Evolutionary conservation across 805 yeast species (phyloP).

Genomic region (Dipodascus albidus): DNA sequence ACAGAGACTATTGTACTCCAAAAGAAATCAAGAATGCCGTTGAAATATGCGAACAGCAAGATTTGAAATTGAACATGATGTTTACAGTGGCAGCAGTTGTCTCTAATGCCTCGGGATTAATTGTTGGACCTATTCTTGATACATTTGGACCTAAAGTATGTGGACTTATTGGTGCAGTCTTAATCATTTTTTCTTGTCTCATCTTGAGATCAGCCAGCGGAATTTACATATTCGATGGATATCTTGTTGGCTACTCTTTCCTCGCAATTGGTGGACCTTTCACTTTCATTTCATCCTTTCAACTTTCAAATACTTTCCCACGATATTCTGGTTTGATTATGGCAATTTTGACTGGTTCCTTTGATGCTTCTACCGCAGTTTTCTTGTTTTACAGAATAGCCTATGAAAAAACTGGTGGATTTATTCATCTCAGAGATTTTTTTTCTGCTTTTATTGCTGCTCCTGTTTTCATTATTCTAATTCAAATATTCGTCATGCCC

Average conservation of each 20-base stretch:
- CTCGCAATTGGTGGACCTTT: slow-evolving; percentile 92
- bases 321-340: slow-evolving; percentile 67
- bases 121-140: slow-evolving; percentile 75
- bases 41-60: slow-evolving; percentile 58
- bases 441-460: slow-evolving; percentile 59
- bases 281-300: slow-evolving; percentile 86
- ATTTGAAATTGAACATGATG: slow-evolving; percentile 65
- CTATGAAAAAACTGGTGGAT: slow-evolving; percentile 34
- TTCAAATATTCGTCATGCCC: slow-evolving; percentile 78
- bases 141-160: slow-evolving; percentile 68
- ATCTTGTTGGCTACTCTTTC: slow-evolving; percentile 58
- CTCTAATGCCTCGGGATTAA: slow-evolving; percentile 71
- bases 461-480: slow-evolving; percentile 63
- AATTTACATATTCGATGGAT: slow-evolving; percentile 42
- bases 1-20: slow-evolving; percentile 44
- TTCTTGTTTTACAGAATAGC: slow-evolving; percentile 61
- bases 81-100: slow-evolving; percentile 81
- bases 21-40: slow-evolving; percentile 15
- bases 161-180: slow-evolving; percentile 61
- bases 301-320: slow-evolving; percentile 80
- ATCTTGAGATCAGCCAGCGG: slow-evolving; percentile 31
- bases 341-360: slow-evolving; percentile 82
- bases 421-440: slow-evolving; percentile 42
- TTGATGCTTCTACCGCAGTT: slow-evolving; percentile 85
- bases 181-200: slow-evolving; percentile 46